phyloP scores from a whole-genome alignment of 139 green algal genomes.

The Pleodorina starrii region DNA sequence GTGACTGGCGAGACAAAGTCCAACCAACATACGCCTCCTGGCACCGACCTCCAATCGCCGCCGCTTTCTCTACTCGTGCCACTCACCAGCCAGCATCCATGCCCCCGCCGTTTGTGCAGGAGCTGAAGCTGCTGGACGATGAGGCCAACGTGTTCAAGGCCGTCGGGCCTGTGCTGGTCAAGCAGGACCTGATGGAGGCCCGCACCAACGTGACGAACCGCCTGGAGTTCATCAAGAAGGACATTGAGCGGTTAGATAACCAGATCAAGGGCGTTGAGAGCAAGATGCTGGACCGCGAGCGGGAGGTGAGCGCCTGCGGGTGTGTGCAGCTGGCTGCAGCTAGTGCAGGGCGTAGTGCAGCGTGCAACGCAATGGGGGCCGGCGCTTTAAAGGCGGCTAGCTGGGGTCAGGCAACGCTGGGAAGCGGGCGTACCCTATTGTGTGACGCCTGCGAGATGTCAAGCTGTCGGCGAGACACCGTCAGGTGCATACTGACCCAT shows the following conservation, averaged over 20 bases:
- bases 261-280: constrained; percentile 65
- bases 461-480: too few relatives aligned
- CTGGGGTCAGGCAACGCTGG: too few relatives aligned
- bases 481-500: not conserved
- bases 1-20: too few relatives aligned
- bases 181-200: constrained; percentile 90
- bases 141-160: constrained; percentile 91
- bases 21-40: too few relatives aligned
- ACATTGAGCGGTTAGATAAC: constrained; percentile 66
- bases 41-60: too few relatives aligned
- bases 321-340: too few relatives aligned
- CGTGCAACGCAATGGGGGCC: not conserved
- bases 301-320: constrained; percentile 51
- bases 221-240: constrained; percentile 87
- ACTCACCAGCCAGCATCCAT: too few relatives aligned
- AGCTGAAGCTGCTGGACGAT: constrained; percentile 85
- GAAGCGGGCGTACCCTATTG: too few relatives aligned
- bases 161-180: constrained; percentile 87
- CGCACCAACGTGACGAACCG: constrained; percentile 91
- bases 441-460: too few relatives aligned
- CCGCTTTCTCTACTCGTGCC: too few relatives aligned
- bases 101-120: constrained; percentile 74
- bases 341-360: too few relatives aligned
- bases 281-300: constrained; percentile 67
- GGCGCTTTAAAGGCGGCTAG: too few relatives aligned